These are phyloP conservation scores for Leccinum fallax DNA, from an alignment of 1,284 basidiomycete genomes.

Conservation along the genomic window DNA sequence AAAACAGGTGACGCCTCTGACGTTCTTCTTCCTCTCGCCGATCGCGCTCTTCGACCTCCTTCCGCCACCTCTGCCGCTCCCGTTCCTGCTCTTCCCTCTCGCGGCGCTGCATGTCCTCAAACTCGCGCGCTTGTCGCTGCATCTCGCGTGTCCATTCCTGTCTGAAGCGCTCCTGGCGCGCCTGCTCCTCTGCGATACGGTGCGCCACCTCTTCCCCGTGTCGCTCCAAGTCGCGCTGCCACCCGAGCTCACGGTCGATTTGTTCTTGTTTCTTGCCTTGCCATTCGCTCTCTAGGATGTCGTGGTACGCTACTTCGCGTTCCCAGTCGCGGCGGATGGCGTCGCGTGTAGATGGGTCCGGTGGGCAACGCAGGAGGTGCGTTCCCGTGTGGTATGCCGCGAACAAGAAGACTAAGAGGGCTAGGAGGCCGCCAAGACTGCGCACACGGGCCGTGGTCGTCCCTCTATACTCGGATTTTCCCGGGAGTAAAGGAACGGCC, in stretches of 20 bases:
- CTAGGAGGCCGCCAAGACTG: background rate
- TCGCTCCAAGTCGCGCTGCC: background rate
- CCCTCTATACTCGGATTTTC: too few relatives aligned
- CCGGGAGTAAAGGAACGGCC: background rate
- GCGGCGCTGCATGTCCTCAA: background rate
- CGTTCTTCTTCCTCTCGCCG: conserved; percentile 29
- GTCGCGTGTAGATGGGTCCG: conserved; percentile 1
- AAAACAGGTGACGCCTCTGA: conserved; percentile 21
- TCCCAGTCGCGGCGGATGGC: conserved; percentile 4
- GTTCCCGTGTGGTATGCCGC: background rate
- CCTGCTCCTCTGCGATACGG: background rate
- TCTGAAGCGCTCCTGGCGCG: background rate
- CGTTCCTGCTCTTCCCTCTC: background rate
- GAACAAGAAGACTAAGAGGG: background rate
- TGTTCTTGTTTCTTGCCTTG: background rate
- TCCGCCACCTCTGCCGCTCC: conserved; percentile 11
- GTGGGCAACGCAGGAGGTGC: conserved; percentile 3
- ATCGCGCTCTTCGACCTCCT: conserved; percentile 17
- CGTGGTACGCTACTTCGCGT: background rate
- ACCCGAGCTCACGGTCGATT: background rate
- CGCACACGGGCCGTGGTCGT: too few relatives aligned
- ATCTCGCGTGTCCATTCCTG: background rate
- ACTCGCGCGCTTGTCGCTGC: background rate
- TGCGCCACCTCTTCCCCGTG: conserved; percentile 2
- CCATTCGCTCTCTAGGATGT: conserved; percentile 1